Base-by-base conservation (phyloP, 176 grass and related monocot species). In the Carex pumila region DNA sequence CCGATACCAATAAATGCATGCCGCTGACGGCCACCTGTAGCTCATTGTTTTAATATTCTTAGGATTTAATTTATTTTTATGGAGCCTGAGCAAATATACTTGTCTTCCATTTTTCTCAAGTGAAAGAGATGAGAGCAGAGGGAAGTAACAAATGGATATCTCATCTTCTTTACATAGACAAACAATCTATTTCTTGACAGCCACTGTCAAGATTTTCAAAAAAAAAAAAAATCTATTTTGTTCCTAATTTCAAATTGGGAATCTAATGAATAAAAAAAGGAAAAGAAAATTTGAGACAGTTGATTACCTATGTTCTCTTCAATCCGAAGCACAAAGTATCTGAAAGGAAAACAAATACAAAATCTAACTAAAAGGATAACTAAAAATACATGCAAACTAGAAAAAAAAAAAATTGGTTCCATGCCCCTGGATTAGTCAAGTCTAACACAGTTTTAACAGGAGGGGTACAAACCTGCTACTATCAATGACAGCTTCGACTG, bases 1-100 rank as follows among this genome's bases (percentile, higher is more conserved):
- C 96, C 96, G 85, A 98, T 86, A 65, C 95, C 95, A 70, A 98
- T 94, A 83, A 93, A 98, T 65, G 95, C 95, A 91, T 98, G 95
- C 54, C 95, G 86, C 62, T 90, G 86, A 29, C 95, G 90, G 52
- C 92, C 95, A 95, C 61, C 96, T 99, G 83, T 65, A 92, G 21
- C 34, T 82, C 50, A 83, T 53, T 52, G 14, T 61, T 43, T 81
- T 81, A 21, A 7, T 61, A 81, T 81, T 19, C 37, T 56, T 77
- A 31, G 25, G 49, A 11, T 15, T 3, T 18, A 32, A 31, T 77
- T 81, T 81, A 1, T 21, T 81, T 63, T 62, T 37, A 81, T 81
- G 57, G 41, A 63, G 56, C 47, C 12, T 8, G 32, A 77, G 55
- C 21, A 77, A 62, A 77, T 55, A 32, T 77, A 17, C 10, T 56